phyloP scores from a whole-genome alignment of 1,284 basidiomycete genomes.

The Tilletiopsis washingtonensis region DNA sequence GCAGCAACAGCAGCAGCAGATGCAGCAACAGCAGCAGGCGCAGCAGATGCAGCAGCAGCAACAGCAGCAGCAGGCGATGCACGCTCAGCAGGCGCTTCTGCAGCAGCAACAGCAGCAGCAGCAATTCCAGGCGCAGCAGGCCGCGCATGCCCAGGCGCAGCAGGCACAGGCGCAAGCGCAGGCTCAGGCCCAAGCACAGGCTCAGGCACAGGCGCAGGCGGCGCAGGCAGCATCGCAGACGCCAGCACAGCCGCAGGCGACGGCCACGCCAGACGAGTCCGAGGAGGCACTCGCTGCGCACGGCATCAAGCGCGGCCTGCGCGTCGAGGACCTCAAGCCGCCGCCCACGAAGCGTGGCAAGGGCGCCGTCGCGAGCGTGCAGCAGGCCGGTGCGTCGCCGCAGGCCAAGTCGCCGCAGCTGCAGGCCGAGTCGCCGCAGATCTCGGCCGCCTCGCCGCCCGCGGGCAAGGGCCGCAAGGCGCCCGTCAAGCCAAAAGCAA shows the following conservation, averaged over 20 bases:
- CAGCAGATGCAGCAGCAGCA: not conserved
- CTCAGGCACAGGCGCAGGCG: not conserved
- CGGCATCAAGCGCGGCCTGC: constrained; percentile 36
- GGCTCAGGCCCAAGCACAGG: no score
- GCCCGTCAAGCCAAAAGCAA: constrained; percentile 6
- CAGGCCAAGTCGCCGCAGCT: constrained; percentile 2
- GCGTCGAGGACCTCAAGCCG: constrained; percentile 40
- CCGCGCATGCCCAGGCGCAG: not conserved
- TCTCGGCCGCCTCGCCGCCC: constrained; percentile 16
- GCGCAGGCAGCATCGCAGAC: not conserved
- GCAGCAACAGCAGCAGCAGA: constrained; percentile 3
- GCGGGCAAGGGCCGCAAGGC: constrained; percentile 22
- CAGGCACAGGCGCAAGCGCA: constrained; percentile 19
- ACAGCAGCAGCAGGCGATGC: not conserved
- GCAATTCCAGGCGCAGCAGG: not conserved
- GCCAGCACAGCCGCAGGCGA: not conserved
- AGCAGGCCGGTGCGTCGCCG: constrained; percentile 5
- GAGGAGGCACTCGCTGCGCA: constrained; percentile 20
- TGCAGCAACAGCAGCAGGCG: constrained; percentile 3
- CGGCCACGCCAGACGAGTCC: not conserved
- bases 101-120: not conserved
- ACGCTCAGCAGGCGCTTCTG: not conserved
- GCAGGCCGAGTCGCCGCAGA: constrained; percentile 23
- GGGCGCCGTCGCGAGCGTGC: constrained; percentile 5
- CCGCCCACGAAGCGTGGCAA: constrained; percentile 39